Percentiles rank a stretch among this genome's conserved stretches.
phyloP scores from a whole-genome alignment of 2,329 filamentous ascomycete genomes.

The Fonsecaea monophora region DNA sequence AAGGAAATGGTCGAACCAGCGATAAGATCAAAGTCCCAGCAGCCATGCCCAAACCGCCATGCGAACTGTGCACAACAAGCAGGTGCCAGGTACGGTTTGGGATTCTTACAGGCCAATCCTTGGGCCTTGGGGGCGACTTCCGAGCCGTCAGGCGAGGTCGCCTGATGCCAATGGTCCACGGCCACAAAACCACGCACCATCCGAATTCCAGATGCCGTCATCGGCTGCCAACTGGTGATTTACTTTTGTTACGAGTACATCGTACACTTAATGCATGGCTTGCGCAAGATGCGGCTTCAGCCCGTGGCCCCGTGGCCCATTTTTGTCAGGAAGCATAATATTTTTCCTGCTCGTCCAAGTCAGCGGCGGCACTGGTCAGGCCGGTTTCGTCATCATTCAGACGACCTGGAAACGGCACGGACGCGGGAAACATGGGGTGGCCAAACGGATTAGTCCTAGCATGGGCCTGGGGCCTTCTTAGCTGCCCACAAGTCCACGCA shows the following conservation, averaged over 20 bases:
- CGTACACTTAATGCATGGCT: conserved; percentile 7
- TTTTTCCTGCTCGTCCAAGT: conserved; percentile 14
- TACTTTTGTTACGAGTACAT: background rate
- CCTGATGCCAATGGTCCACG: conserved; percentile 15
- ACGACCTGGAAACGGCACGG: conserved; percentile 26
- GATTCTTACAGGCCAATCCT: conserved; percentile 13
- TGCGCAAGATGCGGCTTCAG: conserved; percentile 26
- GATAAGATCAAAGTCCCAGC: conserved; percentile 9
- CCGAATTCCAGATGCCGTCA: conserved; percentile 30
- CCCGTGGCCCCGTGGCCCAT: conserved; percentile 22
- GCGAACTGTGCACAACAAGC: conserved; percentile 23
- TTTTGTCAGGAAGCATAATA: background rate
- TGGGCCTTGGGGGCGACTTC: background rate
- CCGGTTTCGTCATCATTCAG: conserved; percentile 14
- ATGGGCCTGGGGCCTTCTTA: background rate
- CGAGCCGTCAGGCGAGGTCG: conserved; percentile 21
- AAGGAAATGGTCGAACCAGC: conserved; percentile 8
- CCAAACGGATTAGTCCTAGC: background rate
- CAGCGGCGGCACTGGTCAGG: conserved; percentile 19
- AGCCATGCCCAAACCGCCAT: conserved; percentile 13
- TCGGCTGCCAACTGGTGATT: conserved; percentile 10
- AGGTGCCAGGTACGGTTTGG: conserved; percentile 17
- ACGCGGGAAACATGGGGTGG: conserved; percentile 8
- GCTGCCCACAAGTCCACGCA: too few relatives aligned
- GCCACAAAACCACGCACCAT: conserved; percentile 32